A percentile compares a stretch with the other conserved stretches of the same genome.
These are phyloP conservation scores for Aspergillus hiratsukae DNA, from an alignment of 2,329 filamentous ascomycete genomes.

Conservation along the genomic window DNA sequence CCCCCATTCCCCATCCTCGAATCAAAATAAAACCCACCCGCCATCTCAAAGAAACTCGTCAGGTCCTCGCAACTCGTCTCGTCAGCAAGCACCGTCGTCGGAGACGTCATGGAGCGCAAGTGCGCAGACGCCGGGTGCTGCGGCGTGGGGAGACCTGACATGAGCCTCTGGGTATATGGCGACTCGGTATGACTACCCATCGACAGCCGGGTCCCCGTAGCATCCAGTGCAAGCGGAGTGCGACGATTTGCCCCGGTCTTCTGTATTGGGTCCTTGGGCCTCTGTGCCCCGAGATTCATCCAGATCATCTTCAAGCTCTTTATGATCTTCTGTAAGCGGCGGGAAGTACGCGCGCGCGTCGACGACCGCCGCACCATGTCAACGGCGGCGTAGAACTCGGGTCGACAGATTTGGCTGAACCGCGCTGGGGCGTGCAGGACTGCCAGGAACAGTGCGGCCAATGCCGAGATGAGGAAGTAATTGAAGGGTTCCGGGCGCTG, in stretches of 20 bases:
- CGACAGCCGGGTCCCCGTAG: background rate
- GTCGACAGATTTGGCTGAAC: constrained; percentile 37
- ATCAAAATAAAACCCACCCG: constrained; percentile 44
- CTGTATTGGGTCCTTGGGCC: background rate
- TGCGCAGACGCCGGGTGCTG: constrained; percentile 12
- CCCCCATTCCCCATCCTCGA: constrained; percentile 6
- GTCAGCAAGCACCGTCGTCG: constrained; percentile 5
- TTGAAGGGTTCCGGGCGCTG: constrained; percentile 40
- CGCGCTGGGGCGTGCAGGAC: constrained; percentile 43
- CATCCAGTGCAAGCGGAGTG: background rate
- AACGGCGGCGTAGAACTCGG: constrained; percentile 52
- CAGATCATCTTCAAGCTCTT: constrained; percentile 55
- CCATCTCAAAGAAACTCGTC: constrained; percentile 58
- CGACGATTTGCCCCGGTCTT: background rate
- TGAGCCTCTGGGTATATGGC: constrained; percentile 1
- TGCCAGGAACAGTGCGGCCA: constrained; percentile 41
- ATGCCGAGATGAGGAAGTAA: constrained; percentile 39
- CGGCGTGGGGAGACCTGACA: constrained; percentile 9
- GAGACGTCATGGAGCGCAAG: constrained; percentile 1
- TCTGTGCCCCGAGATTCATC: constrained; percentile 41
- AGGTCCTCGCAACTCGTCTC: constrained; percentile 45
- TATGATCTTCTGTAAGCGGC: constrained; percentile 57
- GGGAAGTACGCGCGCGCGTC: constrained; percentile 52
- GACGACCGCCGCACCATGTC: constrained; percentile 57
- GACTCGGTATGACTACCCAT: constrained; percentile 2